Evolutionary conservation across 1,284 basidiomycete species (phyloP).

Genomic region (Pascua sp.): DNA sequence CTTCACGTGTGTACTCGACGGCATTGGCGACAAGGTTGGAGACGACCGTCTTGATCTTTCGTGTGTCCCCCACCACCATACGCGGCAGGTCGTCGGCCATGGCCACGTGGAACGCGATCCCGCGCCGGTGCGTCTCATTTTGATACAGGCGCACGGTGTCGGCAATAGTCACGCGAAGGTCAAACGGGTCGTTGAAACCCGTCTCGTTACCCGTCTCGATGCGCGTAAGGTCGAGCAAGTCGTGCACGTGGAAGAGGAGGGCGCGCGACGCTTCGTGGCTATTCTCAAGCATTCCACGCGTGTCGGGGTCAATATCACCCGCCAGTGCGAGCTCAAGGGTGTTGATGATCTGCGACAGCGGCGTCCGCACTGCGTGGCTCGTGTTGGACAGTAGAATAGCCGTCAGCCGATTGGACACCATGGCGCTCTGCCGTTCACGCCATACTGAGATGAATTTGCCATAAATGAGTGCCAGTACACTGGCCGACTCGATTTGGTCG

Average conservation of each 20-base stretch:
- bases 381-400: constrained; percentile 81
- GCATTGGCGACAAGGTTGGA: constrained; percentile 81
- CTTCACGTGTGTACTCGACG: constrained; percentile 71
- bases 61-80: constrained; percentile 65
- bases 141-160: constrained; percentile 61
- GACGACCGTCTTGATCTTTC: constrained; percentile 74
- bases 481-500: constrained; percentile 81
- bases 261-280: constrained; percentile 80
- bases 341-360: constrained; percentile 54
- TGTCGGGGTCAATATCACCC: constrained; percentile 71
- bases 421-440: constrained; percentile 76
- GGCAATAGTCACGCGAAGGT: constrained; percentile 64
- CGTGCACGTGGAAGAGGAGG: constrained; percentile 78
- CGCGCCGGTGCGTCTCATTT: constrained; percentile 67
- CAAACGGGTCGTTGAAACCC: constrained; percentile 76
- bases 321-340: constrained; percentile 82
- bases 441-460: constrained; percentile 74
- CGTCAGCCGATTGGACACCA: constrained; percentile 66
- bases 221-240: constrained; percentile 76
- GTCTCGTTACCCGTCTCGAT: constrained; percentile 76
- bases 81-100: constrained; percentile 56
- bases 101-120: constrained; percentile 63
- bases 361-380: constrained; percentile 68
- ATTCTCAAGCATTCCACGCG: constrained; percentile 70
- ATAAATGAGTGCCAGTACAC: constrained; percentile 72